phyloP scores from a whole-genome alignment of 1,284 basidiomycete genomes.

The Filobasidium uniguttulatum region DNA sequence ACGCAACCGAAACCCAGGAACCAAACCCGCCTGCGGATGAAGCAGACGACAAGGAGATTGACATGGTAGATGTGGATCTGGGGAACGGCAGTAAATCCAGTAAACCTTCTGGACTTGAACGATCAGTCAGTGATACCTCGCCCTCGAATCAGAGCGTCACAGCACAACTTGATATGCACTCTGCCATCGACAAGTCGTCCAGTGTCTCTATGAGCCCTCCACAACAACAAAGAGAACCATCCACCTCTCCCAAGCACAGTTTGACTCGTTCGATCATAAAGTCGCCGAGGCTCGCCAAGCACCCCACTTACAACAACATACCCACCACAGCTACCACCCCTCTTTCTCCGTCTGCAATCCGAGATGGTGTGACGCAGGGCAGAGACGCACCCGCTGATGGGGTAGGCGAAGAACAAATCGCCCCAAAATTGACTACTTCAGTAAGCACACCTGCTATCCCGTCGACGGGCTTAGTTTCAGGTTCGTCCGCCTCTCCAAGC shows the following conservation, averaged over 20 bases:
- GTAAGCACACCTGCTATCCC: not conserved
- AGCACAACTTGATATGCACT: no score
- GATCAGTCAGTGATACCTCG: not conserved
- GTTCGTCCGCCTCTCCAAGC: not conserved
- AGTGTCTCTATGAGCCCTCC: no score
- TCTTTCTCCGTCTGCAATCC: not conserved
- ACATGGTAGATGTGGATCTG: not conserved
- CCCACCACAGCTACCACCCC: not conserved
- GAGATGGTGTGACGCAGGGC: not conserved
- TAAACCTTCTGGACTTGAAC: not conserved
- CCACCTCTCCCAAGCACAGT: not conserved
- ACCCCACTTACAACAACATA: not conserved
- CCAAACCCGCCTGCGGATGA: not conserved
- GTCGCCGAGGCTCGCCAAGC: not conserved
- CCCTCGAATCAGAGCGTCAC: not conserved
- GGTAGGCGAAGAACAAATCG: not conserved
- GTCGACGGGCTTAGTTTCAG: not conserved
- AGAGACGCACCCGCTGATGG: no score
- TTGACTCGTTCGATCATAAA: not conserved
- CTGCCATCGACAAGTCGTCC: no score
- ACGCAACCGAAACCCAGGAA: not conserved
- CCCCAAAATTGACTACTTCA: not conserved
- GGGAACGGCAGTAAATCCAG: not conserved
- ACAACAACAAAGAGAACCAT: no score
- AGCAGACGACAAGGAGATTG: not conserved